Evolutionary conservation across 345 rosid species (phyloP), one percentile per base, ranked within the genome.

Genomic region (Excoecaria cochinchinensis): DNA sequence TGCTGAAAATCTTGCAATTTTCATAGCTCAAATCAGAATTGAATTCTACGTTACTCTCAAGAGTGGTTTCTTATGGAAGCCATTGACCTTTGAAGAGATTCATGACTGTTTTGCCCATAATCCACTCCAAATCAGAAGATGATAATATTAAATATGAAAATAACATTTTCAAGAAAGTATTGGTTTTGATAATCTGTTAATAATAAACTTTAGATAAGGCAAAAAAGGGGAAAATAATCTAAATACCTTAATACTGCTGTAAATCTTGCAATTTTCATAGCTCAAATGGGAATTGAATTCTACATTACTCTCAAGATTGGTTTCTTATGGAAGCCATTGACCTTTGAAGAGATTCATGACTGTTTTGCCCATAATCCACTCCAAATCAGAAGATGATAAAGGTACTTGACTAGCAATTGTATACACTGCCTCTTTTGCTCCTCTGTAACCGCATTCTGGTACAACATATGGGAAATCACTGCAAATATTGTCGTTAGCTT

Each of bases 381-480:
- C 90, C 70, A 87, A 40, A 38, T 95, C 95, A n/a, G 94, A 79
- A 59, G 89, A 46, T 53, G 95, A 82, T 76, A 90, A 77, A n/a
- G 82, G 77, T 63, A 81, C 87, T 85, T 86, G 73, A 66, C 82
- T 80, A 15, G 88, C 90, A 21, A 88, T 75, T 25, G 78, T 76
- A 60, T 77, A 67, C 8, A 77, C 91, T 47, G 95, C 97, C 77
- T 91, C 95, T 84, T 82, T 92, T 70, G 85, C 94, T 77, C 86
- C 90, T 75, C 81, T 80, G 62, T 95, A 91, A 57, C 99, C 97
- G 40, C 97, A 91, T 84, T 92, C 97, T 8, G 91, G 89, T 52
- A 91, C 94, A 12, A 91, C 91, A 71, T 66, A 92, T 14, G 99
- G 99, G 83, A 95, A 92, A 78, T 95, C 97, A 52, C 97, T 95